Base-by-base conservation (phyloP, 164 flowering plant species). In the Aristolochia californica region DNA sequence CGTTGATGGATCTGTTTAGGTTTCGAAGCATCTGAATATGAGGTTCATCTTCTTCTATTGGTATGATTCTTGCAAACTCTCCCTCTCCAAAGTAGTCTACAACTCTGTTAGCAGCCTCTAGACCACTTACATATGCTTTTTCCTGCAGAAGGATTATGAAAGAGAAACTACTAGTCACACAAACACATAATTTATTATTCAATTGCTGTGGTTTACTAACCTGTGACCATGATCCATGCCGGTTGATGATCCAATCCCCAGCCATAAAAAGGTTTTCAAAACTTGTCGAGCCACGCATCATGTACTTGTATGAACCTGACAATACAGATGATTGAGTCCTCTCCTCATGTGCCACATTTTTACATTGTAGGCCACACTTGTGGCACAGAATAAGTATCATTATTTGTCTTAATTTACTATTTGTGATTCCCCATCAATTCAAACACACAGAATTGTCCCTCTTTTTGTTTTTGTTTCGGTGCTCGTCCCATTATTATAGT, bases 31-130 rank as follows among this genome's bases (percentile, higher is more conserved):
- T 64, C 65, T 80, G 68, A 61, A 83, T 62, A 55, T 83, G 93
- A 38, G 77, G 83, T 51, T 85, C 88, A 55, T 83, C 93, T 66
- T 78, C 86, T 62, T 79, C 82, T 12, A 79, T 76, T 7, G 88
- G 72, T 28, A 74, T 70, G 23, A 85, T 78, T 61, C 72, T 85
- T n/a, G 86, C 86, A n/a, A n/a, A n/a, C n/a, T n/a, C n/a, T n/a
- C n/a, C n/a, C n/a, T n/a, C n/a, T n/a, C n/a, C n/a, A n/a, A n/a
- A n/a, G n/a, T n/a, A n/a, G n/a, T n/a, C n/a, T n/a, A n/a, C n/a
- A n/a, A n/a, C n/a, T n/a, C n/a, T n/a, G 68, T 81, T 85, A 7
- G 88, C 86, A 47, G 93, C 86, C 72, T 85, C 87, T 11, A 83
- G 77, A 15, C 88, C 88, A 0, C 81, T 78, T 13, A 82, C 85